Conservation (phyloP, 495 filamentous ascomycete species). For the Durotheca rogersii region DNA sequence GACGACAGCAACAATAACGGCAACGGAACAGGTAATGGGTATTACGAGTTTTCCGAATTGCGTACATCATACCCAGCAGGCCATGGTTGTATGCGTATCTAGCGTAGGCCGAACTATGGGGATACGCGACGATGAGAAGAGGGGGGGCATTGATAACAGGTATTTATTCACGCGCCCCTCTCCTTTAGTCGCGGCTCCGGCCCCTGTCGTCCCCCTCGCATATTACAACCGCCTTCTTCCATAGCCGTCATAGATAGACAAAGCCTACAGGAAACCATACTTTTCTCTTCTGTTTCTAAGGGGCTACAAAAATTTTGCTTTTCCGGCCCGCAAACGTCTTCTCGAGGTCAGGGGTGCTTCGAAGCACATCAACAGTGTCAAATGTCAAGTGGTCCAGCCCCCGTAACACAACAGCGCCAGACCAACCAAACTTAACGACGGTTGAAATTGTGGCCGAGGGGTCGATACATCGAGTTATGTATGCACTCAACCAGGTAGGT, state of each 20-base stretch:
- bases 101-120: neutral
- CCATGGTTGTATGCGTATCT: neutral
- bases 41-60: neutral
- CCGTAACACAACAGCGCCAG: neutral
- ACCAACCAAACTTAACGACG: neutral
- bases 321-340: conserved; percentile 23
- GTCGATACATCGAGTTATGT: conserved; percentile 12
- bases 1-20: neutral
- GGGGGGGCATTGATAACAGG: too few species aligned
- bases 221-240: too few species aligned
- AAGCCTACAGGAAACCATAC: neutral
- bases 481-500: conserved; percentile 9
- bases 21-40: neutral
- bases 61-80: neutral
- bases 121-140: neutral
- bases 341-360: conserved; percentile 8
- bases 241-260: too few species aligned
- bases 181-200: too few species aligned
- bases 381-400: neutral
- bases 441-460: neutral
- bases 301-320: conserved; percentile 2
- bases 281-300: too few species aligned
- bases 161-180: too few species aligned
- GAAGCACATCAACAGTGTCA: conserved; percentile 3
- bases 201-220: too few species aligned